phyloP scores from a whole-genome alignment of 2,329 filamentous ascomycete species.

The Epichloe sp. region DNA sequence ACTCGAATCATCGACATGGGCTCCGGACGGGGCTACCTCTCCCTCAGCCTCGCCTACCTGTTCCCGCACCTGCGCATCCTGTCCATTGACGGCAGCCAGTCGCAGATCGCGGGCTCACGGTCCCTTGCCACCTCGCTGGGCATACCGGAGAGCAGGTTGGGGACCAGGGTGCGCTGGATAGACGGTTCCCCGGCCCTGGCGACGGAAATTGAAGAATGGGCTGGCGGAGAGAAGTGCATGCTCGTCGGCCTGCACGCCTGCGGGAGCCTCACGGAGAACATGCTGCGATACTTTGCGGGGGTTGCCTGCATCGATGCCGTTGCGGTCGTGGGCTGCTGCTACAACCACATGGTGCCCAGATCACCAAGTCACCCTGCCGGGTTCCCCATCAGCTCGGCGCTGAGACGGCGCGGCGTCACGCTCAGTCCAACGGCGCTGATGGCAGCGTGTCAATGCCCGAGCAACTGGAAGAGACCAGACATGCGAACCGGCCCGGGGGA shows the following conservation, averaged over 20 bases:
- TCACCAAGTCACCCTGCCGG: constrained; percentile 24
- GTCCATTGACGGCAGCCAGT: constrained; percentile 19
- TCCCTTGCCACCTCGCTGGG: constrained; percentile 12
- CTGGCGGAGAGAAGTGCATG: constrained; percentile 15
- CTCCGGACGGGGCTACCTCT: constrained; percentile 19
- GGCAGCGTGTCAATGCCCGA: constrained; percentile 20
- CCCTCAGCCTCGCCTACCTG: constrained; percentile 15
- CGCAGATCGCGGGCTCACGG: constrained; percentile 16
- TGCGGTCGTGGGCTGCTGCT: constrained; percentile 20
- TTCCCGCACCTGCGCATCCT: constrained; percentile 15
- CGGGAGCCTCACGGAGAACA: constrained; percentile 20
- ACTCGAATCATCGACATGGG: constrained; percentile 16
- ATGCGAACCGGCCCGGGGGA: neutral
- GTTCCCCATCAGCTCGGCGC: constrained; percentile 23
- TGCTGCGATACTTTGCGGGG: constrained; percentile 17
- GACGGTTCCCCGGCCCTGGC: constrained; percentile 13
- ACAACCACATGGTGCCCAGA: constrained; percentile 18
- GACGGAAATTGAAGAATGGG: constrained; percentile 15
- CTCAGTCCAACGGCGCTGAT: constrained; percentile 20
- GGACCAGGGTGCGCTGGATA: constrained; percentile 16
- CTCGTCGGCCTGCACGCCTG: constrained; percentile 21
- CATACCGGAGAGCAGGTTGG: constrained; percentile 11
- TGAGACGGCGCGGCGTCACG: constrained; percentile 10
- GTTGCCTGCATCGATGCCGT: constrained; percentile 12
- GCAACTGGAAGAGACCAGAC: constrained; percentile 18